Conservation (phyloP, 345 rosid genomes). For the Triadica sebifera region DNA sequence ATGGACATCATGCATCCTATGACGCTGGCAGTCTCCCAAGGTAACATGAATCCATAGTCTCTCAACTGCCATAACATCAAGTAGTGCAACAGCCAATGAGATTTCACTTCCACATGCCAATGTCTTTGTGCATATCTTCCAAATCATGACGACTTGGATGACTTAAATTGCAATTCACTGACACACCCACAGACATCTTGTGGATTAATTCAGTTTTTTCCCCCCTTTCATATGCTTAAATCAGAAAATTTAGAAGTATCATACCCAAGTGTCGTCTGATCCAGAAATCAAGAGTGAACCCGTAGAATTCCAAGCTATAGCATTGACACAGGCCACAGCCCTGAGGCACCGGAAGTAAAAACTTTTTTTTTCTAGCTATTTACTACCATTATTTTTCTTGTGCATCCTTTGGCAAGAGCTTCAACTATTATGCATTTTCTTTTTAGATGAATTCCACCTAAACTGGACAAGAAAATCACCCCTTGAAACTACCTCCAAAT, state of each 20-base stretch:
- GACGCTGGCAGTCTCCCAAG: background rate
- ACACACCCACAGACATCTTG: background rate
- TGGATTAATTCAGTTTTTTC: background rate
- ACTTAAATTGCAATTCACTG: background rate
- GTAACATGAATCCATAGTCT: background rate
- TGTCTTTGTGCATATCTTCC: background rate
- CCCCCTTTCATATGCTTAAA: background rate
- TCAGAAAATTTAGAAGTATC: background rate
- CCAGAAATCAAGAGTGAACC: slow-evolving; percentile 93
- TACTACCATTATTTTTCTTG: no score
- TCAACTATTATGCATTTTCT: no score
- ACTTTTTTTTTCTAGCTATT: no score
- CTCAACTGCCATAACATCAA: background rate
- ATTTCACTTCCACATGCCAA: background rate
- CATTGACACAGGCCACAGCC: slow-evolving; percentile 92
- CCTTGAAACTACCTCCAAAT: no score
- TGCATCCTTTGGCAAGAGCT: no score
- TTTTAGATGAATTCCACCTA: no score
- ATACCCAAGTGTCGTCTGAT: slow-evolving; percentile 88
- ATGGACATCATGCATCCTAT: background rate
- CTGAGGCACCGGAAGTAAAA: no score
- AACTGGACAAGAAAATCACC: no score
- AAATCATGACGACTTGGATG: background rate
- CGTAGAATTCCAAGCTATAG: slow-evolving; percentile 81
- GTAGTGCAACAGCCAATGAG: background rate